phyloP scores from a whole-genome alignment of 768 basidiomycete species.

The Tephrocybe sp. region DNA sequence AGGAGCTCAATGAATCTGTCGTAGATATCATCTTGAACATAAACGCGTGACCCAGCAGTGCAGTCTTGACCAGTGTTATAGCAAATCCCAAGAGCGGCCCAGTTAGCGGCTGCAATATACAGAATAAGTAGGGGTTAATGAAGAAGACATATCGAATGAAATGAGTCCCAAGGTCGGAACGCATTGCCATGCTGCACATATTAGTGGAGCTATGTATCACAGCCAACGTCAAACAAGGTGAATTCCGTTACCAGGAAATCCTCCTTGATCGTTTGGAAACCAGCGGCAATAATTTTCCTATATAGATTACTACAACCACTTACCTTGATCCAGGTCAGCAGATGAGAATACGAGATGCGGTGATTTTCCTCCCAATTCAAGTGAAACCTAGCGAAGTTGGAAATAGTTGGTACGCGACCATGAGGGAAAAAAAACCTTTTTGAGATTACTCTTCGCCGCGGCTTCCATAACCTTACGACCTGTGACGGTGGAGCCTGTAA shows the following conservation, averaged over 20 bases:
- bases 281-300: no score
- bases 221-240: no score
- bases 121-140: background rate
- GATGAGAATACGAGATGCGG: conserved; percentile 88
- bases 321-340: conserved; percentile 86
- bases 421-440: conserved; percentile 55
- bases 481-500: conserved; percentile 89
- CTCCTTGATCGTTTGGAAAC: no score
- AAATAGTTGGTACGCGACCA: background rate
- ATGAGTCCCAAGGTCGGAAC: background rate
- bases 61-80: conserved; percentile 94
- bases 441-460: conserved; percentile 90
- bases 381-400: conserved; percentile 56
- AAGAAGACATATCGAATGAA: background rate
- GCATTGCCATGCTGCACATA: background rate
- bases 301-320: conserved; percentile 11
- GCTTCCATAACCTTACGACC: conserved; percentile 91
- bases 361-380: conserved; percentile 94
- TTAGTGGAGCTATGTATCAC: no score
- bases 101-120: conserved; percentile 60
- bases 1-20: conserved; percentile 76
- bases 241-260: no score
- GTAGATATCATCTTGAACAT: conserved; percentile 85
- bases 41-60: conserved; percentile 87
- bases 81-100: conserved; percentile 83